Percentiles rank a stretch among this genome's conserved stretches.
phyloP scores from a whole-genome alignment of 225 moss, liverwort and hornwort species.

The Anthoceros angustus region DNA sequence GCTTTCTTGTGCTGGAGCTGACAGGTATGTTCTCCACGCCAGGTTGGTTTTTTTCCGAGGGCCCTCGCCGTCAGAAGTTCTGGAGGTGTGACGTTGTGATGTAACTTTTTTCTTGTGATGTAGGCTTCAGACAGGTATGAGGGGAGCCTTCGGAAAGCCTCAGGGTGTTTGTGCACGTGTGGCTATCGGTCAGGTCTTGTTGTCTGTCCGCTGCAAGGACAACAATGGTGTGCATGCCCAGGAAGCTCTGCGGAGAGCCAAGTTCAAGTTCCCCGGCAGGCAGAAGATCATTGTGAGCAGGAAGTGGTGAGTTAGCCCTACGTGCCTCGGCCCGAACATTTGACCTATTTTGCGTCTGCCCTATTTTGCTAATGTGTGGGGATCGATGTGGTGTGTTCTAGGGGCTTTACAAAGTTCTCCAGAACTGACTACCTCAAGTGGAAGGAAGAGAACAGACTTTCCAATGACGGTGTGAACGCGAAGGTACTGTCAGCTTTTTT shows the following conservation, averaged over 20 bases:
- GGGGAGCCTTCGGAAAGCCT: slow-evolving; percentile 78
- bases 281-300: slow-evolving; percentile 62
- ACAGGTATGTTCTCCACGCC: too few species aligned
- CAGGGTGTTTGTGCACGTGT: slow-evolving; percentile 61
- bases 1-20: slow-evolving; percentile 45
- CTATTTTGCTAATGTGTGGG: neutral
- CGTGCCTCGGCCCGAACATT: neutral
- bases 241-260: slow-evolving; percentile 49
- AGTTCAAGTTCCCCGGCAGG: slow-evolving; percentile 59
- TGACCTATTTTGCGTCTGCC: neutral
- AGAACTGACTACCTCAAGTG: slow-evolving; percentile 71
- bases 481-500: slow-evolving; percentile 23
- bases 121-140: slow-evolving; percentile 54
- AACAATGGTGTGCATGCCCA: slow-evolving; percentile 45
- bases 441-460: slow-evolving; percentile 72
- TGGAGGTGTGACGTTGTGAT: neutral
- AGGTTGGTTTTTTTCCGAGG: too few species aligned
- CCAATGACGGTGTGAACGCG: slow-evolving; percentile 60
- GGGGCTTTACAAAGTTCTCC: slow-evolving; percentile 82
- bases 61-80: neutral
- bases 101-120: neutral
- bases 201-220: slow-evolving; percentile 65
- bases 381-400: too few species aligned
- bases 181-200: slow-evolving; percentile 53
- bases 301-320: slow-evolving; percentile 35